phyloP scores from a whole-genome alignment of 495 filamentous ascomycete genomes.

The Penicillium maclennaniae region DNA sequence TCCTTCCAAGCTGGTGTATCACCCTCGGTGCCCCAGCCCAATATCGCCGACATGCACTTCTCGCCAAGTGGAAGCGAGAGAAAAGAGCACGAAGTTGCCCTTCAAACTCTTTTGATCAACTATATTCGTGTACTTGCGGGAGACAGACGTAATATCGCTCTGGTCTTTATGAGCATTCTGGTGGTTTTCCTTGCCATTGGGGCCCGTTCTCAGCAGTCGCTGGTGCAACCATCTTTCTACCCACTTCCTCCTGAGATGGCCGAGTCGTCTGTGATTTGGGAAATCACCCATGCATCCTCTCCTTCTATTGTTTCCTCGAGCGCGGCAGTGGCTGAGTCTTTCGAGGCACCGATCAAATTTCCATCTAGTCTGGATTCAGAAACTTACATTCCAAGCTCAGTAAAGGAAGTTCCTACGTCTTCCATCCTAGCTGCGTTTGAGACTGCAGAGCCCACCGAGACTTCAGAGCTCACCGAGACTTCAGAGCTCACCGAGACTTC shows the following conservation, averaged over 20 bases:
- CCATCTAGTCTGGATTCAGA: background rate
- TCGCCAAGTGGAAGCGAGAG: background rate
- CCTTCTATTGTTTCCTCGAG: background rate
- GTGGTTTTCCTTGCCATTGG: conserved; percentile 51
- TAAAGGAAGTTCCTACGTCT: background rate
- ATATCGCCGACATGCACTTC: background rate
- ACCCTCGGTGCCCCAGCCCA: background rate
- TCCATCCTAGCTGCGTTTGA: background rate
- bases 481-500: background rate
- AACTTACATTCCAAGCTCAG: background rate
- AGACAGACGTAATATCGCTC: conserved; percentile 68
- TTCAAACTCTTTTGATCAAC: conserved; percentile 61
- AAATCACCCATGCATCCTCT: conserved; percentile 1
- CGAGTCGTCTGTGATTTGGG: background rate
- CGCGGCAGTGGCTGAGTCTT: background rate
- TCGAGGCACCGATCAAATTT: background rate
- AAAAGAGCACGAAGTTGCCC: conserved; percentile 32
- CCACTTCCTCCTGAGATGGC: conserved; percentile 17
- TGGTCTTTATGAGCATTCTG: conserved; percentile 58
- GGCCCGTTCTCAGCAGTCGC: conserved; percentile 11
- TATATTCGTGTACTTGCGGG: conserved; percentile 63
- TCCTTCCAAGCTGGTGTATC: conserved; percentile 3
- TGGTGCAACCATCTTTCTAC: conserved; percentile 8
- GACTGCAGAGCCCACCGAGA: too few species aligned
- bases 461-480: background rate